Base-by-base conservation (phyloP, 345 rosid genomes). In the Lepidium didymum region DNA sequence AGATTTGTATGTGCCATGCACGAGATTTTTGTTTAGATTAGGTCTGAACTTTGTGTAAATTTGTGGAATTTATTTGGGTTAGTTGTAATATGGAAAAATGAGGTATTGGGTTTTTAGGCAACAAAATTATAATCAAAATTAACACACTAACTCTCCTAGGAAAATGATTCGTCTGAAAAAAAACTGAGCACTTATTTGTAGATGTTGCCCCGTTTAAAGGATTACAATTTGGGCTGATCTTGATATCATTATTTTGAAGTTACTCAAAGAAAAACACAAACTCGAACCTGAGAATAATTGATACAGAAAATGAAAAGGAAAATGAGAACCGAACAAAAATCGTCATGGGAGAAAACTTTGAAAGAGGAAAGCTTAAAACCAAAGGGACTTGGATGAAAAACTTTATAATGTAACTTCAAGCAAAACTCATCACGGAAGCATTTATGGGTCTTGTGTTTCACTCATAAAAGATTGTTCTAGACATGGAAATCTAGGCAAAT, bases 211-310 rank as follows among this genome's bases (percentile, higher is more conserved):
- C 80, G 69, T 76, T 78, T 60, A 86, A 82, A 42, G 97, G 97
- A 62, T 91, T 91, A 83, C 92, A 86, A 68, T 94, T 96, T 6
- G 97, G 99, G 74, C 92, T 81, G 47, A 91, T 91, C 53, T 85
- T 96, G 54, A 89, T 85, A 37, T 91, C 99, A 74, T 86, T 55
- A 89, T 62, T 62, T 84, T 86, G 64, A 91, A 34, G 50, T 57
- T 74, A 56, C 72, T 61, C 8, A 87, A 85, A 10, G 96, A 83
- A 75, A 94, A 59, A 96, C 95, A 81, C 96, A 94, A 31, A 87
- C 83, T 7, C 91, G 87, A 53, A 89, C 83, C 99, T 94, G 85
- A 8, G 43, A 27, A 44, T 43, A 11, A 29, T 18, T 54, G 12
- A 67, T 33, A 61, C 50, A 61, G 19, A 67, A 27, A 23, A 54